Percentiles rank a stretch among this genome's conserved stretches.
Conservation (phyloP, 345 rosid species). For the Erysimum cheiranthoides region DNA sequence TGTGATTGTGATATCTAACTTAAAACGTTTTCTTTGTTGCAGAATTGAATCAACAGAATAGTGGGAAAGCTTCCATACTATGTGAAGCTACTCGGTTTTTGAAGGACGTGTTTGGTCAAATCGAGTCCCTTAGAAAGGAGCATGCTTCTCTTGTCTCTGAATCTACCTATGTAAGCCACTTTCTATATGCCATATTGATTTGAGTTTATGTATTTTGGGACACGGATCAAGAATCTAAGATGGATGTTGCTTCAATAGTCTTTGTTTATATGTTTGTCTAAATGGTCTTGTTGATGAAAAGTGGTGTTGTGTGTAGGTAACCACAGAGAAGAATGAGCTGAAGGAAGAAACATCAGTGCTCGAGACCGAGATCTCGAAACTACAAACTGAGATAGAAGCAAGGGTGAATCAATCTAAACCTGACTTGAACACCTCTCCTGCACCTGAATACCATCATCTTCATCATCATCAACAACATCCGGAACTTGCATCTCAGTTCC, state of each 20-base stretch:
- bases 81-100: slow-evolving; percentile 74
- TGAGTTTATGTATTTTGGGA: neutral
- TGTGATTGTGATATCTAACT: slow-evolving; percentile 15
- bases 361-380: slow-evolving; percentile 61
- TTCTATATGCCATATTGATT: neutral
- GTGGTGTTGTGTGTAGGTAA: slow-evolving; percentile 53
- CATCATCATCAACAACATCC: slow-evolving; percentile 44
- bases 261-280: neutral
- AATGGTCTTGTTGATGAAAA: neutral
- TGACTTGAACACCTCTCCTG: slow-evolving; percentile 64
- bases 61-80: slow-evolving; percentile 80
- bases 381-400: slow-evolving; percentile 60
- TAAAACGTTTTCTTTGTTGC: slow-evolving; percentile 12
- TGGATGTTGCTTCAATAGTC: neutral
- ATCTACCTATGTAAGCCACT: slow-evolving; percentile 70
- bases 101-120: slow-evolving; percentile 73
- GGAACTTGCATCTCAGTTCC: slow-evolving; percentile 44
- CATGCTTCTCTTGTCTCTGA: slow-evolving; percentile 69
- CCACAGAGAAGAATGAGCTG: slow-evolving; percentile 79
- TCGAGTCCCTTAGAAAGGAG: slow-evolving; percentile 80
- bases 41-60: slow-evolving; percentile 72
- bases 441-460: slow-evolving; percentile 50
- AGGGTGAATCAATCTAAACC: slow-evolving; percentile 57
- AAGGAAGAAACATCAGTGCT: slow-evolving; percentile 78
- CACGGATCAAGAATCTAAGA: neutral